Percentiles rank a stretch among this genome's conserved stretches.
phyloP scores from a whole-genome alignment of 2,329 filamentous ascomycete species.

The Chaetomiaceae sp. region DNA sequence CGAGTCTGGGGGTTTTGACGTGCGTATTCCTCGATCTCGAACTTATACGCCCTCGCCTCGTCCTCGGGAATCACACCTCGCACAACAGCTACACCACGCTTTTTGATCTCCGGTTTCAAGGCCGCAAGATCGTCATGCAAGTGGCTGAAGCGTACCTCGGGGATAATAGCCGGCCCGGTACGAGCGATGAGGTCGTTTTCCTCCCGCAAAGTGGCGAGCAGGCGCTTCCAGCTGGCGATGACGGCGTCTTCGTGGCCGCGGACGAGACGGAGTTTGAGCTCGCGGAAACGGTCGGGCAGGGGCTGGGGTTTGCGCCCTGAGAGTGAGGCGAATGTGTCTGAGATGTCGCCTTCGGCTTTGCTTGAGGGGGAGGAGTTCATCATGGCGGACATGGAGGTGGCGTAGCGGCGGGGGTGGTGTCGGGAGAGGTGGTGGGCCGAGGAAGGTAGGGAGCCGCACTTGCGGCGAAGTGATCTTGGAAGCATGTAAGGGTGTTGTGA shows the following conservation, averaged over 20 bases:
- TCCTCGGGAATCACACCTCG: slow-evolving; percentile 59
- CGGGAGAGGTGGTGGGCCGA: background rate
- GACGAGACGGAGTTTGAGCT: slow-evolving; percentile 52
- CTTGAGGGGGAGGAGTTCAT: background rate
- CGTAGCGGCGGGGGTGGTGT: background rate
- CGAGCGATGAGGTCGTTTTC: slow-evolving; percentile 39
- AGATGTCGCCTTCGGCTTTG: slow-evolving; percentile 59
- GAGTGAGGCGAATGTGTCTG: slow-evolving; percentile 57
- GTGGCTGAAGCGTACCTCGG: slow-evolving; percentile 46
- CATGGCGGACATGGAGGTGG: slow-evolving; percentile 19
- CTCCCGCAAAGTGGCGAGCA: slow-evolving; percentile 21
- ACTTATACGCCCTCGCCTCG: slow-evolving; percentile 62
- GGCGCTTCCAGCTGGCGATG: slow-evolving; percentile 29
- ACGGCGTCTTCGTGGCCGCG: slow-evolving; percentile 46
- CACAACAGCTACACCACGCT: slow-evolving; percentile 61
- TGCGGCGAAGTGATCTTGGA: background rate
- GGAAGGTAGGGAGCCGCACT: background rate
- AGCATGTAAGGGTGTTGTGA: background rate
- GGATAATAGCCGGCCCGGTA: slow-evolving; percentile 47
- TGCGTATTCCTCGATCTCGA: slow-evolving; percentile 61
- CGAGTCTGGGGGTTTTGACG: slow-evolving; percentile 56
- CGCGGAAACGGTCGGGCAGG: slow-evolving; percentile 52
- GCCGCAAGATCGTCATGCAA: slow-evolving; percentile 37
- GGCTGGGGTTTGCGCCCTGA: slow-evolving; percentile 43
- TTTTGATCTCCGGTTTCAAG: slow-evolving; percentile 48